These are phyloP conservation scores for Rhipidocladum racemiflorum DNA, from an alignment of 176 grass and related monocot genomes.

Conservation along the genomic window DNA sequence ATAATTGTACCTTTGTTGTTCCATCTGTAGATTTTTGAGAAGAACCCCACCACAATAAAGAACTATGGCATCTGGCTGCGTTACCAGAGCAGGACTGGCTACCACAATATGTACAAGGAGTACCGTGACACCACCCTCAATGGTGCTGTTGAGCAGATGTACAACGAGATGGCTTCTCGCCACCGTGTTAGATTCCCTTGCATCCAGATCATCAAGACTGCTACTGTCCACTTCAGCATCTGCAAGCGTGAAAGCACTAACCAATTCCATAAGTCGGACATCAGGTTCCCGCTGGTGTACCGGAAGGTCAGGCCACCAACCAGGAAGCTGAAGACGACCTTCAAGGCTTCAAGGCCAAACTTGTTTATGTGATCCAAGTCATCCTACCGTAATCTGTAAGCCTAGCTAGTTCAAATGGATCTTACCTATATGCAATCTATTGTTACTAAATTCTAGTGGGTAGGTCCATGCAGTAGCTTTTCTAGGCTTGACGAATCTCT, in stretches of 20 bases:
- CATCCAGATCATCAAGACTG: slow-evolving; percentile 81
- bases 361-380: slow-evolving; percentile 54
- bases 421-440: background rate
- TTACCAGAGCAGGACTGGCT: slow-evolving; percentile 67
- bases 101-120: slow-evolving; percentile 88
- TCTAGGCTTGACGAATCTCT: slow-evolving; percentile 20
- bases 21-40: slow-evolving; percentile 57
- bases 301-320: slow-evolving; percentile 66
- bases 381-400: slow-evolving; percentile 17
- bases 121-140: slow-evolving; percentile 71
- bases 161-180: slow-evolving; percentile 70
- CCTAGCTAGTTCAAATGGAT: slow-evolving; percentile 8
- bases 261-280: slow-evolving; percentile 70
- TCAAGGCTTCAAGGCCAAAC: slow-evolving; percentile 75
- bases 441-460: slow-evolving; percentile 6
- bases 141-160: slow-evolving; percentile 73
- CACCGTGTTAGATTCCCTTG: slow-evolving; percentile 56
- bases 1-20: background rate
- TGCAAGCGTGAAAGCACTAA: slow-evolving; percentile 77
- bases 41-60: slow-evolving; percentile 68
- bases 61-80: slow-evolving; percentile 72
- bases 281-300: slow-evolving; percentile 55
- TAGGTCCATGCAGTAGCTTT: background rate
- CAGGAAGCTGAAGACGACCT: slow-evolving; percentile 72
- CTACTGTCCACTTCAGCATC: slow-evolving; percentile 50